A percentile compares a stretch with the other conserved stretches of the same genome.
phyloP scores from a whole-genome alignment of 1,139 yeast species.

The Yamadazyma atmosphaerica region DNA sequence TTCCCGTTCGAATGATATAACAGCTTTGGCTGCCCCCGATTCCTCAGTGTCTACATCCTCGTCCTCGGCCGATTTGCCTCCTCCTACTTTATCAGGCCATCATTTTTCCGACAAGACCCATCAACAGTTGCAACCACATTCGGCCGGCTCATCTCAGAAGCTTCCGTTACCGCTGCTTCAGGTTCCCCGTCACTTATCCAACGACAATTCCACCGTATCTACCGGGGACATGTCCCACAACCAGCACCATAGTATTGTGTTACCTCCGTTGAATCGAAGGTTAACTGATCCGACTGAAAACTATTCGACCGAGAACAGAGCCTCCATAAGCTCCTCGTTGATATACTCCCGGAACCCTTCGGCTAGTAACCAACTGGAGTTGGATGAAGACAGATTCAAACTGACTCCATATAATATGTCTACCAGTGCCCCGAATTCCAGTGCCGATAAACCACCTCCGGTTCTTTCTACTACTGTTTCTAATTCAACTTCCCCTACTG shows the following conservation, averaged over 20 bases:
- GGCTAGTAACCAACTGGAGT: slow-evolving; percentile 2
- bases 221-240: too few species aligned
- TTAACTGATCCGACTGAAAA: slow-evolving; percentile 7
- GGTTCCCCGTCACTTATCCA: background rate
- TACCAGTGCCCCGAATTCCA: background rate
- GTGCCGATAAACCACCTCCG: background rate
- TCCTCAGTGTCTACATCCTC: background rate
- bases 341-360: slow-evolving; percentile 10
- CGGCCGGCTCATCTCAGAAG: too few species aligned
- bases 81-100: background rate
- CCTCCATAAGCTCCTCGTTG: slow-evolving; percentile 16
- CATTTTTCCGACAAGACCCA: background rate
- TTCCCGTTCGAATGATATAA: slow-evolving; percentile 2
- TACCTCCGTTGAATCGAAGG: slow-evolving; percentile 6
- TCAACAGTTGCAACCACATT: too few species aligned
- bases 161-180: too few species aligned
- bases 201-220: background rate
- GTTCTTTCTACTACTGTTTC: background rate
- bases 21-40: too few species aligned
- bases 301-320: slow-evolving; percentile 13
- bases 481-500: slow-evolving; percentile 1
- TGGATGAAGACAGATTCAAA: background rate
- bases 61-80: background rate
- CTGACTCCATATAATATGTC: background rate
- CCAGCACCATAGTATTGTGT: background rate